Percentiles rank a stretch among this genome's conserved stretches.
Conservation (phyloP, 2,329 filamentous ascomycete genomes). For the Akanthomyces dipterigenus region DNA sequence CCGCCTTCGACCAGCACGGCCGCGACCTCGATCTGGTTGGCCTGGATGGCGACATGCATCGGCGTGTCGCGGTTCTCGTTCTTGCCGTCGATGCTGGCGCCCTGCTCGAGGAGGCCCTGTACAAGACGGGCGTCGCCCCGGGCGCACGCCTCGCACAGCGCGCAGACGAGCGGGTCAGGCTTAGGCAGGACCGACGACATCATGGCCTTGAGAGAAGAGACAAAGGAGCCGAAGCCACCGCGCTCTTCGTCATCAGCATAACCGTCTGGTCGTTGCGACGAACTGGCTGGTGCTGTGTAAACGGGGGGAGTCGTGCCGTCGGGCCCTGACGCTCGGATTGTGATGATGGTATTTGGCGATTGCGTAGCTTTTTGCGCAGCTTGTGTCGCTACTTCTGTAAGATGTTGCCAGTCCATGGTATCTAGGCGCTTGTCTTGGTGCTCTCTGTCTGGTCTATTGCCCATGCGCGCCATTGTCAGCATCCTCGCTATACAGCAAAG, state of each 20-base stretch:
- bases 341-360: background rate
- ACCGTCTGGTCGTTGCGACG: background rate
- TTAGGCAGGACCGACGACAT: conserved; percentile 5
- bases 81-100: conserved; percentile 20
- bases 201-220: conserved; percentile 2
- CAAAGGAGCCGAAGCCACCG: background rate
- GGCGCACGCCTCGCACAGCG: conserved; percentile 15
- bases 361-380: background rate
- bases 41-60: conserved; percentile 18
- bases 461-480: background rate
- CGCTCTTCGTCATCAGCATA: background rate
- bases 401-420: background rate
- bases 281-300: background rate
- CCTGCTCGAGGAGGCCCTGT: conserved; percentile 17
- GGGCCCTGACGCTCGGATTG: background rate
- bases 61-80: conserved; percentile 19
- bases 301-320: background rate
- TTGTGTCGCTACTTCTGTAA: background rate
- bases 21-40: conserved; percentile 18
- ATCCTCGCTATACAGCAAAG: background rate
- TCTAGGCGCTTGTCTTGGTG: background rate
- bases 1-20: conserved; percentile 20
- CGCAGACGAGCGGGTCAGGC: background rate
- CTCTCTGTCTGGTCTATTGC: background rate
- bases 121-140: conserved; percentile 18